Evolutionary conservation across 2,329 filamentous ascomycete genomes (phyloP), one percentile per base, ranked within the genome.

Genomic region (Allantophomopsis lycopodina): DNA sequence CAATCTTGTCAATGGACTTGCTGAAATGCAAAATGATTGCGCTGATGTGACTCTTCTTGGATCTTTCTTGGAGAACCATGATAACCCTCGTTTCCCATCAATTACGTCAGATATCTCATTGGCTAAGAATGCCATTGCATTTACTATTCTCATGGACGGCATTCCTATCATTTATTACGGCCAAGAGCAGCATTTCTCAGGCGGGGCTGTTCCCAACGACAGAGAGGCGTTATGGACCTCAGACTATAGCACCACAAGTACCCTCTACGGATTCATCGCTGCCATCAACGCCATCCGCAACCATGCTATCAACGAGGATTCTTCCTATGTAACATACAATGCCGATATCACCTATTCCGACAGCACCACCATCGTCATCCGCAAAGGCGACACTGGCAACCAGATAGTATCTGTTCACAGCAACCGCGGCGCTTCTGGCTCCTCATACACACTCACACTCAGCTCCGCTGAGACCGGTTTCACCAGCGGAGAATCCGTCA

Each of bases 91-190:
- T 2, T 53, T 55, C 18, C 35, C 51, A 7, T 50, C 46, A 10
- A 34, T 42, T 12, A 52, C 48, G 11, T 45, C 44, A 1, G 51
- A 54, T 40, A 16, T 46, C 1, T 44, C 51, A 2, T 42, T 53
- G 5, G 62, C 63, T 7, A 63, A 65, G 47, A 72, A 71, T 43
- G 56, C 65, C 15, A 56, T 71, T 37, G 60, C 65, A 2, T 71
- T 63, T 47, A 68, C 59, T 3, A 62, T 73, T 20, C 58, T 73
- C 14, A 49, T 53, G 14, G 63, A 71, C 45, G 69, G 69, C 13
- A 64, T 72, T 16, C 69, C 69, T 0, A 68, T 72, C 46, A 44
- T 71, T 34, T 73, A 73, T 46, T 56, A 69, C 42, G 69, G 69
- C 13, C 65, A 71, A 52, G 69, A 73, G 52, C 68, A 72, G 43